Percentiles rank a stretch among this genome's conserved stretches.
Evolutionary conservation across 768 basidiomycete species (phyloP).

Genomic region (Podaxis sp.): DNA sequence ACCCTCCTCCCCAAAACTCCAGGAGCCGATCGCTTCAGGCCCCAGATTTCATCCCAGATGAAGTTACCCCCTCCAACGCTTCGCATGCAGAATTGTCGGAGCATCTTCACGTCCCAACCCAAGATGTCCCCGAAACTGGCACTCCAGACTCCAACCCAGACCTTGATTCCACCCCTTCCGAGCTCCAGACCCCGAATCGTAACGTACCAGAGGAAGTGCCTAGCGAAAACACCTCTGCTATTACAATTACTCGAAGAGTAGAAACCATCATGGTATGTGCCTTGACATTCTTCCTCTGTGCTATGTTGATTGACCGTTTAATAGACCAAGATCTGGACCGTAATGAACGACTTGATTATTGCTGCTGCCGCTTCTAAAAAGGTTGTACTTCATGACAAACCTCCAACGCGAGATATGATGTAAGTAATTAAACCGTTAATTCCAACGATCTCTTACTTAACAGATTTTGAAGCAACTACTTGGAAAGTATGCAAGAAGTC

Average conservation of each 20-base stretch:
- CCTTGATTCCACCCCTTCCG: not conserved
- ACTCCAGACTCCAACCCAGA: not conserved
- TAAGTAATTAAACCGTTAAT: constrained; percentile 28
- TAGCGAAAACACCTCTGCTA: constrained; percentile 28
- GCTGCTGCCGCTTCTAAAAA: constrained; percentile 30
- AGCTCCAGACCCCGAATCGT: constrained; percentile 15
- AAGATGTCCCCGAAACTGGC: not conserved
- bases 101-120: not conserved
- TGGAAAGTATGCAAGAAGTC: constrained; percentile 25
- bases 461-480: constrained; percentile 1
- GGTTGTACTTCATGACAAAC: constrained; percentile 33
- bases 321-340: constrained; percentile 70
- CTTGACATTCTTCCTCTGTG: constrained; percentile 1
- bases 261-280: constrained; percentile 62
- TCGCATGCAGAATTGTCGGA: not conserved
- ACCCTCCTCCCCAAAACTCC: constrained; percentile 3
- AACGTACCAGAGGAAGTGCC: constrained; percentile 22
- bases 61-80: not conserved
- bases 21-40: not conserved
- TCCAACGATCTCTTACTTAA: not conserved
- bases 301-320: not conserved
- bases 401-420: constrained; percentile 60
- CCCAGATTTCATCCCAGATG: not conserved
- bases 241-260: constrained; percentile 59
- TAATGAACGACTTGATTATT: constrained; percentile 63